Base-by-base conservation (phyloP, 1,284 basidiomycete species). In the Ustilago loliicola region DNA sequence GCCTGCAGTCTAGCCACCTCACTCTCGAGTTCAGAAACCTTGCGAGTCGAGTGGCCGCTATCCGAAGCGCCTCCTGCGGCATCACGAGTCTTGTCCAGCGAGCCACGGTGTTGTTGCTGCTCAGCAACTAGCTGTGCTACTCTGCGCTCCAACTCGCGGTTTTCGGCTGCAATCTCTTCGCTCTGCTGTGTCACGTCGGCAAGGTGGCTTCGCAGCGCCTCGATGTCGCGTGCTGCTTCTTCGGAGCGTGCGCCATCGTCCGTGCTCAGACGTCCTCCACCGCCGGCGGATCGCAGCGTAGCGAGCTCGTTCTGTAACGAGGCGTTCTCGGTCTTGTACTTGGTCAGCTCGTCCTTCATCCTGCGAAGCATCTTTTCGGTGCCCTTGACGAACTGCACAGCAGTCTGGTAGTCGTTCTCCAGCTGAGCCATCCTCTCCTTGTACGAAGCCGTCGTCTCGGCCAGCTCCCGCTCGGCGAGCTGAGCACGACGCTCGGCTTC, bases 281-380 rank as follows among this genome's bases (percentile, higher is more conserved):
- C 66, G 13, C 52, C 55, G 15, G 52, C 48, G 8, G 69, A 36
- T 15, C 76, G 72, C 34, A 78, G 55, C 34, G 64, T 42, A 6
- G 59, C 64, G 15, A 78, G 19, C 61, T 78, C 77, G 56, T 72
- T 67, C 61, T 83, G 84, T 42, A 86, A 66, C 48, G 69, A 70
- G 34, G 82, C 81, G 69, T 86, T 86, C 70, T 85, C 84, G 30
- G 77, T 79, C 69, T 85, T 83, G 76, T 81, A 77, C 73, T 81
- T 83, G 51, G 80, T 80, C 55, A 83, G 86, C 86, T 85, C 85
- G 87, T 88, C 89, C 87, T 96, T 95, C 93, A 99, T 96, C 80
- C 94, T 91, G 79, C 95, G 92, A 89, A 98, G 93, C 92, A 99
- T 96, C 88, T 98, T 98, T 88, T 99, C 97, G 0, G 96, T 98